Conservation (phyloP, 179 eudicot genomes). For the Corrigiola litoralis region DNA sequence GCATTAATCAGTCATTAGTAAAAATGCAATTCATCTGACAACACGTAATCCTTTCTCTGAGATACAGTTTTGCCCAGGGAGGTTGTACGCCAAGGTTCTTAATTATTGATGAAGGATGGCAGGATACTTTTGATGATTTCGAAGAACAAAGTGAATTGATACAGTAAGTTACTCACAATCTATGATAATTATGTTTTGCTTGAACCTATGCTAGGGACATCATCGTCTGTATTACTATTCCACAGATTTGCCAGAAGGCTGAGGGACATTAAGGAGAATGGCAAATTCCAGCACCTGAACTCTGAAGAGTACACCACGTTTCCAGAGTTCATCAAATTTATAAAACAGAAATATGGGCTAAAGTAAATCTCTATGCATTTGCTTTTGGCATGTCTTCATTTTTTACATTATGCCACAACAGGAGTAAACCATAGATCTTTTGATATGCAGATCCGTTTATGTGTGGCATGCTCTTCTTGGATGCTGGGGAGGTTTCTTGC, state of each 20-base stretch:
- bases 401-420: neutral
- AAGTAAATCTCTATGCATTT: conserved; percentile 32
- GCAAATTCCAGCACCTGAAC: conserved; percentile 39
- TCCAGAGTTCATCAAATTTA: conserved; percentile 42
- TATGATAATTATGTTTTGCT: neutral
- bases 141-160: conserved; percentile 51
- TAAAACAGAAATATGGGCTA: conserved; percentile 51
- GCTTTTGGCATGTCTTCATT: neutral
- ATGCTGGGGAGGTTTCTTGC: conserved; percentile 79
- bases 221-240: neutral
- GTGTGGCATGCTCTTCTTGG: conserved; percentile 82
- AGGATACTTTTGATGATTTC: conserved; percentile 58
- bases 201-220: neutral
- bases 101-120: conserved; percentile 87
- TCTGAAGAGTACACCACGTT: conserved; percentile 36
- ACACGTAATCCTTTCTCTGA: neutral
- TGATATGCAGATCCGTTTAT: conserved; percentile 47
- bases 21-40: neutral
- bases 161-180: conserved; percentile 33
- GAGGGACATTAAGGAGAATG: conserved; percentile 49
- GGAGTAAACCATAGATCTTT: neutral
- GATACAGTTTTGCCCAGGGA: conserved; percentile 56
- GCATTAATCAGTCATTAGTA: neutral
- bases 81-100: conserved; percentile 59
- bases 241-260: conserved; percentile 60